Base-by-base conservation (phyloP, 345 rosid genomes). In the Lepidium sativum region DNA sequence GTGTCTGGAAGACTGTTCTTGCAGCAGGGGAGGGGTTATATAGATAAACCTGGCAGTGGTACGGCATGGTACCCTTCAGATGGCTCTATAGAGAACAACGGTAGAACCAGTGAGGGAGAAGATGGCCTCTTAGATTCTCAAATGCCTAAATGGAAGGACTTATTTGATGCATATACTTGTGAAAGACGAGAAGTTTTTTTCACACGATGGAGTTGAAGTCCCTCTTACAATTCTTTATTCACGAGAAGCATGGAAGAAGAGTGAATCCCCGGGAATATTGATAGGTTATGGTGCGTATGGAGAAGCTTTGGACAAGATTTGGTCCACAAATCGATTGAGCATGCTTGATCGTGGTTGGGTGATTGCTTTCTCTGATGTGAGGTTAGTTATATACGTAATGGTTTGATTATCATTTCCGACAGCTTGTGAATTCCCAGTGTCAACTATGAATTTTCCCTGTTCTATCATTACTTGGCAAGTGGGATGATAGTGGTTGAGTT, bases 291-390 rank as follows among this genome's bases (percentile, higher is more conserved):
- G 98, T 72, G 87, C 98, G 6, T 89, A 92, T 72, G 92, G 98
- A 34, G 98, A 92, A 78, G 80, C 79, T 65, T 64, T 92, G 31
- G 95, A 89, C 55, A 85, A 80, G 75, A 82, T 82, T 75, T 92
- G 98, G 97, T 82, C 84, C 66, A 29, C 86, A 25, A 77, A 85
- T 34, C 82, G 89, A 10, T 68, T 92, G 72, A 83, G 92, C 71
- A 81, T 92, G 78, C 92, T 92, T 67, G 92, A 92, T 71, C 87
- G 88, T 67, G 98, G 98, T 58, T 92, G 98, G 98, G 84, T 87
- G 6, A 59, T 89, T 52, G 98, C 92, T 31, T 92, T 91, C 70
- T 92, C 95, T 73, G 98, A 92, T 76, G 96, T 87, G 56, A 92
- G 98, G 29, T 25, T 25, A 4, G 29, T 25, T 25, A 5, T 5